phyloP scores from a whole-genome alignment of 73 alveolate genomes.

The Paramecium caudatum region DNA sequence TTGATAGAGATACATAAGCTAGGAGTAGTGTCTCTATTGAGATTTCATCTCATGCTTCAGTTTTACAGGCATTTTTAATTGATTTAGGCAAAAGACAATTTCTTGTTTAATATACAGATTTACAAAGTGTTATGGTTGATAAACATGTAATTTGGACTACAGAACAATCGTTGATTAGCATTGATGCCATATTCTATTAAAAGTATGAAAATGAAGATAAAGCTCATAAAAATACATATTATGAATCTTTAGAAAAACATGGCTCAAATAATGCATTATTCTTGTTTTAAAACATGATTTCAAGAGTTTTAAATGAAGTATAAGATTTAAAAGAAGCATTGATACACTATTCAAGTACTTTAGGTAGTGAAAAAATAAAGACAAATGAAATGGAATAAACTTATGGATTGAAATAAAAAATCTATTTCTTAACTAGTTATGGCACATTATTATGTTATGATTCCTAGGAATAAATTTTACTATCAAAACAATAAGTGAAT shows the following conservation, averaged over 20 bases:
- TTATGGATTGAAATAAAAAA: conserved; percentile 60
- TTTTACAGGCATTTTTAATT: conserved; percentile 30
- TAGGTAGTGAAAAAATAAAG: neutral
- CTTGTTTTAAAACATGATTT: neutral
- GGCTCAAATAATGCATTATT: neutral
- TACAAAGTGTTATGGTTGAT: conserved; percentile 20
- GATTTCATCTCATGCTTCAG: neutral
- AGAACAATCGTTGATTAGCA: conserved; percentile 43
- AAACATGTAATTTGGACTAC: conserved; percentile 17
- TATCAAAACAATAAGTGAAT: neutral
- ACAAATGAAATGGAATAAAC: conserved; percentile 34
- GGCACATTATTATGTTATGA: conserved; percentile 37
- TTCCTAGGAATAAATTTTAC: neutral
- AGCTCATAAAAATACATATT: conserved; percentile 63
- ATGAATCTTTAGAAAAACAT: conserved; percentile 31
- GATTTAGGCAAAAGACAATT: conserved; percentile 18
- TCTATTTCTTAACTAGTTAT: conserved; percentile 36
- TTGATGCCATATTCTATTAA: conserved; percentile 11
- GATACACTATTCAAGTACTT: neutral
- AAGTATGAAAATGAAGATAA: conserved; percentile 14
- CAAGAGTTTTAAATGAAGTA: conserved; percentile 27
- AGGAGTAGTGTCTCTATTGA: neutral
- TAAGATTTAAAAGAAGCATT: neutral
- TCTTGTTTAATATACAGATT: conserved; percentile 1
- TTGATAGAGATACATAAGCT: conserved; percentile 14